Conservation (phyloP, 1,284 basidiomycete genomes). For the Ganoderma lucidum region DNA sequence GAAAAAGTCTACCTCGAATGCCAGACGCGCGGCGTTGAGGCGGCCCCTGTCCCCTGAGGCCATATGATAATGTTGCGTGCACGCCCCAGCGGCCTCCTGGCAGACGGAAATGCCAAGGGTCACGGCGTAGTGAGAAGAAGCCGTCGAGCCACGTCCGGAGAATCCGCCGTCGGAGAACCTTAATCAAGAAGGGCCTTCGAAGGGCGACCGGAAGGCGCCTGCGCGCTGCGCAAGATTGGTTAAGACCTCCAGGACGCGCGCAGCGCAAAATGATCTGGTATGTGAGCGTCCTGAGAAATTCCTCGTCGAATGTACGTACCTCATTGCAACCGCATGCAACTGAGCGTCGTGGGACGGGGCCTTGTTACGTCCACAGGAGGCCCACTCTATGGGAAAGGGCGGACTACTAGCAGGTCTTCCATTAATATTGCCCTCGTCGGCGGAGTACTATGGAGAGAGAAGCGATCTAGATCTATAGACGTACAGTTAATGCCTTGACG, state of each 20-base stretch:
- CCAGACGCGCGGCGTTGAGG: slow-evolving; percentile 3
- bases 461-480: slow-evolving; percentile 26
- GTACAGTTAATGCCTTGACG: slow-evolving; percentile 24
- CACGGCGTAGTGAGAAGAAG: slow-evolving; percentile 21
- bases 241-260: slow-evolving; percentile 16
- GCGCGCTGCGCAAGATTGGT: slow-evolving; percentile 14
- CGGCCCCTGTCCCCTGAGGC: slow-evolving; percentile 1
- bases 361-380: slow-evolving; percentile 23
- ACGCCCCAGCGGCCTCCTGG: not conserved
- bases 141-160: slow-evolving; percentile 4
- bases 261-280: slow-evolving; percentile 7
- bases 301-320: slow-evolving; percentile 22
- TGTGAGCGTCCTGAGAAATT: slow-evolving; percentile 18
- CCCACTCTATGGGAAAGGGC: not conserved
- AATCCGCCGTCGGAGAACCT: slow-evolving; percentile 24
- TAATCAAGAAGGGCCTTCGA: slow-evolving; percentile 18
- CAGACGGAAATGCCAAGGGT: slow-evolving; percentile 21
- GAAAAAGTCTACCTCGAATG: slow-evolving; percentile 12
- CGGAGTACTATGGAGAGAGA: slow-evolving; percentile 16
- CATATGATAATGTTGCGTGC: not conserved
- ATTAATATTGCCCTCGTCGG: slow-evolving; percentile 2
- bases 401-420: slow-evolving; percentile 1
- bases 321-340: slow-evolving; percentile 24
- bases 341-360: slow-evolving; percentile 10
- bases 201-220: slow-evolving; percentile 15